Evolutionary conservation across 1,284 basidiomycete species (phyloP).

Genomic region (Ceratobasidium sp.): DNA sequence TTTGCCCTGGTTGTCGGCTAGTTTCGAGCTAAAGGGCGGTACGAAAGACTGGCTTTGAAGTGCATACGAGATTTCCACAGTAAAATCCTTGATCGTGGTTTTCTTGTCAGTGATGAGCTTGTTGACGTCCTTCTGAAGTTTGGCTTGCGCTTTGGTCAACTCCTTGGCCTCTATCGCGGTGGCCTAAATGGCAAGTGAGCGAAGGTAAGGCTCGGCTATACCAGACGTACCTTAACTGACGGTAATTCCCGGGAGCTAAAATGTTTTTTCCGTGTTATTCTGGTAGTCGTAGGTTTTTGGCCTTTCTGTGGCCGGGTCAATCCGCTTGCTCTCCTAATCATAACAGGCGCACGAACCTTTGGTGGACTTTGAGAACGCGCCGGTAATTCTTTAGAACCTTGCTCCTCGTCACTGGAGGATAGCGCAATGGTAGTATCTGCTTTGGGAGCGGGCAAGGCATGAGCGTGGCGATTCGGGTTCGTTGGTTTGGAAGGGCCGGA

Average conservation of each 20-base stretch:
- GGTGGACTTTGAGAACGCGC: neutral
- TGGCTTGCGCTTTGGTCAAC: constrained; percentile 23
- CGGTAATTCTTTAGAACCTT: neutral
- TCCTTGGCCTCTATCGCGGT: neutral
- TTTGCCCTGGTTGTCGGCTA: constrained; percentile 9
- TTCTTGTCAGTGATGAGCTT: constrained; percentile 47
- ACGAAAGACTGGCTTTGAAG: constrained; percentile 33
- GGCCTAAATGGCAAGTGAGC: neutral
- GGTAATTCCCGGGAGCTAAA: neutral
- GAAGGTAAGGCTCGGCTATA: no score
- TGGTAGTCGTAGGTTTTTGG: neutral
- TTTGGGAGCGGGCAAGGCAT: neutral
- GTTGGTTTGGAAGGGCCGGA: neutral
- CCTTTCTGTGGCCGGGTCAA: neutral
- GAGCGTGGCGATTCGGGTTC: neutral
- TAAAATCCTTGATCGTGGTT: constrained; percentile 46
- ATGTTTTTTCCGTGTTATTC: neutral
- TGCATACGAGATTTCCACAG: constrained; percentile 40
- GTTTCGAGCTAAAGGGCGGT: neutral
- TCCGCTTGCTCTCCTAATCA: neutral
- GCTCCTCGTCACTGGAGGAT: constrained; percentile 37
- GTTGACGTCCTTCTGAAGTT: constrained; percentile 40
- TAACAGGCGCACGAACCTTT: neutral
- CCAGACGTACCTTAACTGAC: no score
- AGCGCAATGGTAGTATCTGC: neutral